A percentile compares a stretch with the other conserved stretches of the same genome.
Conservation (phyloP, 2,329 filamentous ascomycete genomes). For the Rhynchosporium agropyri region DNA sequence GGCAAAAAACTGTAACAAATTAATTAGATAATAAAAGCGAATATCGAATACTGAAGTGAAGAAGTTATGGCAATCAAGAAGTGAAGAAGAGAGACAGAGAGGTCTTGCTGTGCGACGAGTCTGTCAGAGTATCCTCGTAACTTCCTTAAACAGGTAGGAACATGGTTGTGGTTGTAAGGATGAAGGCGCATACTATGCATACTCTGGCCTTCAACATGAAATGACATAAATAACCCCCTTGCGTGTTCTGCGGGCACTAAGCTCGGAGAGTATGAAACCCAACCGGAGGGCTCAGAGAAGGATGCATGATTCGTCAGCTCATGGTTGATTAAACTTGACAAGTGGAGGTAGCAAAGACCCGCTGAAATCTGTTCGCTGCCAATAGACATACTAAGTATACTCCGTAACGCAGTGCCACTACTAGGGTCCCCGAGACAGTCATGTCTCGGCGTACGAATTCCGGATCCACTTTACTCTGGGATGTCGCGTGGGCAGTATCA, state of each 20-base stretch:
- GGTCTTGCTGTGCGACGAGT: neutral
- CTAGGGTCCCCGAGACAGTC: neutral
- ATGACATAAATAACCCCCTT: neutral
- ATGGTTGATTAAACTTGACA: too few relatives aligned
- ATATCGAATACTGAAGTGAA: neutral
- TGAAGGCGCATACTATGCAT: constrained; percentile 1
- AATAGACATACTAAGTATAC: too few relatives aligned
- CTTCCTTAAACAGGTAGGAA: constrained; percentile 9
- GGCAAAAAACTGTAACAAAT: neutral
- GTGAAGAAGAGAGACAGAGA: neutral
- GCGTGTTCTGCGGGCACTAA: neutral
- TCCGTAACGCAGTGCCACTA: neutral
- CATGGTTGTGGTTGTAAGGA: neutral
- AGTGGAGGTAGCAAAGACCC: neutral
- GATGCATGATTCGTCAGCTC: neutral
- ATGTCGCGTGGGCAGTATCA: too few relatives aligned
- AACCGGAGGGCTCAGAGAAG: neutral
- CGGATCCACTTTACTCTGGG: too few relatives aligned
- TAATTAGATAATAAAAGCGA: neutral
- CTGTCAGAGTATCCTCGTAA: constrained; percentile 6
- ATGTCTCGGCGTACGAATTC: too few relatives aligned
- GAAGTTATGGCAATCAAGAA: neutral
- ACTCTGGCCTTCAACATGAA: constrained; percentile 1
- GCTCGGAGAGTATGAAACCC: constrained; percentile 3
- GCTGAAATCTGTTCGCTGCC: neutral